Evolutionary conservation across 1,139 yeast species (phyloP), one percentile per base, ranked within the genome.

Genomic region (Eremothecium cymbalariae): DNA sequence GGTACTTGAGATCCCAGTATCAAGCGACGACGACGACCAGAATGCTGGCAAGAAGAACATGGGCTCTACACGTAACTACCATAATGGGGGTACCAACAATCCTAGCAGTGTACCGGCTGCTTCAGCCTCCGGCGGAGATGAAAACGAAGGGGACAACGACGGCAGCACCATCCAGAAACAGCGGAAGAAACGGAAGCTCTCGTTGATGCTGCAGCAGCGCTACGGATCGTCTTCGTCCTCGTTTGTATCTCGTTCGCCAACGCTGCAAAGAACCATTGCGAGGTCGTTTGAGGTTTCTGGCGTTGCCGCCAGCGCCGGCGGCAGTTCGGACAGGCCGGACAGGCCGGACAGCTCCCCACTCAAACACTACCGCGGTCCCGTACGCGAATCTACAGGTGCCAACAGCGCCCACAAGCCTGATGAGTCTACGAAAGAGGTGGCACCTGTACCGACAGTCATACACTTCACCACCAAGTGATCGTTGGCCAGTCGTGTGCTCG

Each of bases 191-290:
- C 45, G 59, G 25, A 55, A 55, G 32, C 48, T 53, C 8, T 56
- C 60, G 30, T 30, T 55, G 28, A 38, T 50, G 29, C 36, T 56
- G 27, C 59, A 54, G 38, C 54, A 53, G 38, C 54, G 53, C 34
- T 56, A 50, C 40, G 59, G 53, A 7, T 54, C 59, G 8, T 51
- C 34, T 4, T 27, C 30, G 21, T 27, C 30, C 6, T 25, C 28
- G 16, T 27, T 27, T 15, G 21, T 27, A 5, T 27, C 30, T n/a
- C 19, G 30, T 11, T 27, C 30, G 30, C 30, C 30, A 8, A 27
- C 30, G 30, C n/a, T 27, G 30, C 21, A 18, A 7, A 8, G 14
- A 23, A 23, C 8, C 14, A 8, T 23, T 14, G 7, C 25, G 13
- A 9, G 25, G n/a, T n/a, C n/a, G n/a, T n/a, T n/a, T n/a, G 13